Evolutionary conservation across 768 basidiomycete species (phyloP), one percentile per base, ranked within the genome.

Genomic region (Termitomyces titanicus): DNA sequence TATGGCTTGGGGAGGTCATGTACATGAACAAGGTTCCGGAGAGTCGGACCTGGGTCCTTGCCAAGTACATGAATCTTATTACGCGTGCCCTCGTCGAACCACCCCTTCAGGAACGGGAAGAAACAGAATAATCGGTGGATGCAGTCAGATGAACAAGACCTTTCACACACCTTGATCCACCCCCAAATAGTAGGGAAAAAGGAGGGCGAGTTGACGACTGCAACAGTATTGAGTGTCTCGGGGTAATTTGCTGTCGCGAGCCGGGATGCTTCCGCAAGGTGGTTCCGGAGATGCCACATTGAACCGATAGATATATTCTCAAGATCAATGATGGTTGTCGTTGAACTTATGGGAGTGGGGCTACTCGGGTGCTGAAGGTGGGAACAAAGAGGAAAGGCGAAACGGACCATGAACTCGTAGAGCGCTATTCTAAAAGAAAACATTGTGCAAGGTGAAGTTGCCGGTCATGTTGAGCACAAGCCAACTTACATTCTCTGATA

Each of bases 151-250:
- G 11, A 43, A 9, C 22, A 38, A 39, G 18, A 45, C 24, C 22
- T 40, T 12, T 18, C 20, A 47, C 71, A 38, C 55, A 84, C 86
- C 75, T 89, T 90, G 66, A 93, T 77, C 91, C 91, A 93, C 31
- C 78, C 79, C 91, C 91, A 94, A 10, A 93, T 74, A 2, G 85
- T 89, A 3, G 86, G 81, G 68, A 94, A 94, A 75, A 92, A 94
- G 0, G 82, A 74, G 0, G 92, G 92, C 0, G 89, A 84, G 60
- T 93, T 92, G 51, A 94, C 84, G 51, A 94, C 70, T 11, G 77
- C 84, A 61, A 86, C 81, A 34, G 79, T 77, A 61, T 79, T 73
- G 39, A 92, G 72, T 0, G 89, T 90, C 68, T 93, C 91, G 1
- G 91, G 89, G 65, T 92, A 92, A 62, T 91, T 86, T 8, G 87